These are phyloP conservation scores for Fagus crenata DNA, from an alignment of 306 rosid species.

Conservation along the genomic window DNA sequence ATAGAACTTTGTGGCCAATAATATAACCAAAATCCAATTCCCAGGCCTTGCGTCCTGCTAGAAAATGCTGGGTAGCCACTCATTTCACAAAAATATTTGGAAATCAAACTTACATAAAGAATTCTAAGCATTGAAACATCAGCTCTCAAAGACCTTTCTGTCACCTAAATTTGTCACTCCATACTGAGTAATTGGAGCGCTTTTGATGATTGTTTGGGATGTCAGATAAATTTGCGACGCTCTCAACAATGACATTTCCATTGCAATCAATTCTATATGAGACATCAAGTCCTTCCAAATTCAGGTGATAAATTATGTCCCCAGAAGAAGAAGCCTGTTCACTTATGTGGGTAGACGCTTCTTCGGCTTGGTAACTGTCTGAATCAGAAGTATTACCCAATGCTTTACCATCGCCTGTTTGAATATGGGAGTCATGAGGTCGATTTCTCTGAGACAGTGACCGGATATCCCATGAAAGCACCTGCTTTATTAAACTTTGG, in stretches of 20 bases:
- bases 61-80: not conserved
- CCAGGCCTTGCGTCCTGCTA: not conserved
- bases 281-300: conserved; percentile 74
- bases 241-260: conserved; percentile 60
- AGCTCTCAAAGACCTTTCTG: not conserved
- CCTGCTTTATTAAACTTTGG: conserved; percentile 69
- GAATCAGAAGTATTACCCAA: conserved; percentile 41
- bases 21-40: not conserved
- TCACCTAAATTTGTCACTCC: conserved; percentile 41
- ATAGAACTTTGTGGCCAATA: not conserved
- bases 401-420: conserved; percentile 33
- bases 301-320: conserved; percentile 60
- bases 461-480: conserved; percentile 95
- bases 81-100: not conserved
- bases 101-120: not conserved
- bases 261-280: conserved; percentile 60
- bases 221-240: conserved; percentile 38
- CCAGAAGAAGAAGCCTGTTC: conserved; percentile 32
- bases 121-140: not conserved
- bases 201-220: conserved; percentile 30
- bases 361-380: conserved; percentile 46
- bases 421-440: conserved; percentile 45
- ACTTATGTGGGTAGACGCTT: conserved; percentile 29
- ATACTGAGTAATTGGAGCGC: conserved; percentile 42
- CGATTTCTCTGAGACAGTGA: conserved; percentile 72